Base-by-base conservation (phyloP, 495 filamentous ascomycete species). In the Hypoxylon subgilvum region DNA sequence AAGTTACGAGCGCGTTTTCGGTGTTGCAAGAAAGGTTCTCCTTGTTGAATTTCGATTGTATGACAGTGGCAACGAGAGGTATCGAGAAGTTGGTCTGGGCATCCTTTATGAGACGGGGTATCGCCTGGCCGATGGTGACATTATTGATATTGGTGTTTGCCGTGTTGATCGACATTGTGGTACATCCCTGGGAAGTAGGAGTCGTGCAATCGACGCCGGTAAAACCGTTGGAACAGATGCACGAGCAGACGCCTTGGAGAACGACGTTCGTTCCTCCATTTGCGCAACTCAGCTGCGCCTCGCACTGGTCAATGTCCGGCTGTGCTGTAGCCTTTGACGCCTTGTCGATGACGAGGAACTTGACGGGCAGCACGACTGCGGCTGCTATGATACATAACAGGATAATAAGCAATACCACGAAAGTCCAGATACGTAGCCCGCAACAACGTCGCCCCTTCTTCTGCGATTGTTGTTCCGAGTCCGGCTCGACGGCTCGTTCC, bases 1-100 rank as follows among this genome's bases (percentile, higher is more conserved):
- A 95, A 0, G 89, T 87, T 6, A 97, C 86, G 16, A 98, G 82
- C 0, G 89, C 85, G 57, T 97, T 97, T 72, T 96, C 85, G 0
- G 85, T 82, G 1, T 80, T 83, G 72, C 94, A 98, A 40, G 85
- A 86, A 25, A 95, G 76, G 52, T 86, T 86, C 27, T 77, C 84
- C 32, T 80, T 72, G 65, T 86, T 90, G 72, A 98, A 92, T 40
- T 91, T 81, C 0, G 86, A 82, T 54, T 96, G 79, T 58, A 97
- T 77, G 6, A 78, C 76, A 3, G 81, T 76, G 6, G 78, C 72
- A 54, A 86, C 79, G 2, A 98, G 82, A 1, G 85, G 80, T 42
- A 98, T 86, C 27, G 84, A 87, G 69, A 88, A 98, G 48, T 90
- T 88, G 6, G 72, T 52, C 46, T 85, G 67, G 0, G 89, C 83